These are phyloP conservation scores for Ceratocystis huliohia DNA, from an alignment of 2,329 filamentous ascomycete genomes.

Conservation along the genomic window DNA sequence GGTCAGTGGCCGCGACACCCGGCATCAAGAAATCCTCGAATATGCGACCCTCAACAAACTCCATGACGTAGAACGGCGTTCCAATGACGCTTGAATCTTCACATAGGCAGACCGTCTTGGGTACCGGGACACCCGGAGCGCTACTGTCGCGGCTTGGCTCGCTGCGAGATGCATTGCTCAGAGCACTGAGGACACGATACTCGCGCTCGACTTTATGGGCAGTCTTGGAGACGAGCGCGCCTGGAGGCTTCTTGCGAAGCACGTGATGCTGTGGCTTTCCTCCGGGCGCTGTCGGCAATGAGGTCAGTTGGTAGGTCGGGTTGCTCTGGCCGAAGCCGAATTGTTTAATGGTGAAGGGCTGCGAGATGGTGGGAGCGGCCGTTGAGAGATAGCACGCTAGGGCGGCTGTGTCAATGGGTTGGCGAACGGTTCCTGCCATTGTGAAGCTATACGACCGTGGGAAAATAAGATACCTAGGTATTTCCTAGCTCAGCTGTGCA, in stretches of 20 bases:
- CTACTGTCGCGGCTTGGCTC: slow-evolving; percentile 39
- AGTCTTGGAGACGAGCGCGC: slow-evolving; percentile 79
- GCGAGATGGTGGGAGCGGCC: background rate
- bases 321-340: slow-evolving; percentile 97
- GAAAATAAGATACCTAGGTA: background rate
- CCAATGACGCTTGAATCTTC: slow-evolving; percentile 69
- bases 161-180: slow-evolving; percentile 34
- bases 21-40: slow-evolving; percentile 81
- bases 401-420: slow-evolving; percentile 72
- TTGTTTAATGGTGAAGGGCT: slow-evolving; percentile 33
- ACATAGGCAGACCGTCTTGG: slow-evolving; percentile 71
- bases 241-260: slow-evolving; percentile 96
- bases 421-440: slow-evolving; percentile 80
- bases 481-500: no score
- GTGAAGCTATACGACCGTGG: background rate
- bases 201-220: slow-evolving; percentile 96
- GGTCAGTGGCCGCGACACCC: slow-evolving; percentile 44
- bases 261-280: slow-evolving; percentile 62
- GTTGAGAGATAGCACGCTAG: slow-evolving; percentile 60
- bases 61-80: slow-evolving; percentile 95
- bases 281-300: slow-evolving; percentile 24
- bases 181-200: slow-evolving; percentile 76
- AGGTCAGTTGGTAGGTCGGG: slow-evolving; percentile 85
- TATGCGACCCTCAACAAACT: slow-evolving; percentile 85
- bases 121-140: slow-evolving; percentile 55